Percentiles rank a stretch among this genome's conserved stretches.
phyloP scores from a whole-genome alignment of 441 rosid genomes.

The Mallotus repandus region DNA sequence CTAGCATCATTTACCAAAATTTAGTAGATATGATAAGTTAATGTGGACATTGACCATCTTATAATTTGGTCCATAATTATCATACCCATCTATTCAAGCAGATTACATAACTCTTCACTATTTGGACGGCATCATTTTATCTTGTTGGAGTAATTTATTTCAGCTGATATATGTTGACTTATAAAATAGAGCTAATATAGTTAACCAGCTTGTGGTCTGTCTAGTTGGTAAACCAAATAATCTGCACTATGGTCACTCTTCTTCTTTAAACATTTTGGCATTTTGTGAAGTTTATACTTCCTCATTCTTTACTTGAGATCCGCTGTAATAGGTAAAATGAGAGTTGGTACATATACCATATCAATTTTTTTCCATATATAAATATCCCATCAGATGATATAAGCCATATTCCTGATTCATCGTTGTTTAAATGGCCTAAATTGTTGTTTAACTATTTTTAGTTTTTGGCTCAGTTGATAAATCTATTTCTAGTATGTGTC shows the following conservation, averaged over 20 bases:
- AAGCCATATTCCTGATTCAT: not conserved
- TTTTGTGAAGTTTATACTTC: not conserved
- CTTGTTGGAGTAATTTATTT: not conserved
- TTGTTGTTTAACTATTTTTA: not conserved
- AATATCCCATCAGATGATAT: not conserved
- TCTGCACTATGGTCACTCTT: not conserved
- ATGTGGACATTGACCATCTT: not conserved
- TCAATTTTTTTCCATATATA: not conserved
- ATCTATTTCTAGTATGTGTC: not conserved
- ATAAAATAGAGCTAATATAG: not conserved
- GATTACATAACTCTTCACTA: not conserved
- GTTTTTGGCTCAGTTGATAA: constrained; percentile 4
- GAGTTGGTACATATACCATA: not conserved
- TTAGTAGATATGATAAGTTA: not conserved
- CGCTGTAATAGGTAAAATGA: not conserved
- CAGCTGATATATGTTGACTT: not conserved
- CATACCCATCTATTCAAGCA: not conserved
- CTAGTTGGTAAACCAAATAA: not conserved
- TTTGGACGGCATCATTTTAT: not conserved
- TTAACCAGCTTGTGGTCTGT: not conserved
- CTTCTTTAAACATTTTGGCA: not conserved
- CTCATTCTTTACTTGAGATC: not conserved
- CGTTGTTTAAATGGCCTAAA: not conserved
- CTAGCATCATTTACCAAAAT: constrained; percentile 1
- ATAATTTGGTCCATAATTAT: constrained; percentile 1